Evolutionary conservation across 495 filamentous ascomycete genomes (phyloP).

Genomic region (Halenospora varia): DNA sequence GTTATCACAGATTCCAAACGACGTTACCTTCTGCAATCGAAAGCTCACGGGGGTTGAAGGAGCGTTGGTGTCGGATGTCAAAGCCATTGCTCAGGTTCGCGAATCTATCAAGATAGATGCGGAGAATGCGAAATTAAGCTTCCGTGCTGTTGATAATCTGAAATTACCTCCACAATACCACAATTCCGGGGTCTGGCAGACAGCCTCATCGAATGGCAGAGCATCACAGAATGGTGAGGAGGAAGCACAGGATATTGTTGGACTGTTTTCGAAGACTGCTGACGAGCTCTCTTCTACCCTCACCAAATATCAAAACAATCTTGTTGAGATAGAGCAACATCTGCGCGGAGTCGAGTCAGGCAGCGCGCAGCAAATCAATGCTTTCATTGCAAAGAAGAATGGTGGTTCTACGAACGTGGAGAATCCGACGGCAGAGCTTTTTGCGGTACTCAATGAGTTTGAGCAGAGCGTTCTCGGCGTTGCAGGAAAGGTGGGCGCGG

Average conservation of each 20-base stretch:
- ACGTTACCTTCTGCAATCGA: slow-evolving; percentile 68
- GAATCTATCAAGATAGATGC: slow-evolving; percentile 61
- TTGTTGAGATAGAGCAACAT: slow-evolving; percentile 81
- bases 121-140: slow-evolving; percentile 66
- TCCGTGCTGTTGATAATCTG: slow-evolving; percentile 71
- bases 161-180: slow-evolving; percentile 74
- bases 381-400: slow-evolving; percentile 54
- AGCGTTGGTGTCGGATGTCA: slow-evolving; percentile 67
- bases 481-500: slow-evolving; percentile 62
- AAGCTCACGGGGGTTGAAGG: slow-evolving; percentile 71
- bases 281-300: slow-evolving; percentile 68
- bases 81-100: slow-evolving; percentile 63
- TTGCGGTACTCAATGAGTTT: slow-evolving; percentile 68
- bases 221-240: slow-evolving; percentile 43
- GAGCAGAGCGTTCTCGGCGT: slow-evolving; percentile 75
- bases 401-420: slow-evolving; percentile 44
- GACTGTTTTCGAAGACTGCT: slow-evolving; percentile 69
- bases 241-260: slow-evolving; percentile 61
- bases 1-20: slow-evolving; percentile 61
- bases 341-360: slow-evolving; percentile 69
- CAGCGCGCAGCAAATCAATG: slow-evolving; percentile 65
- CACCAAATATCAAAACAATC: slow-evolving; percentile 58
- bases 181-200: slow-evolving; percentile 51
- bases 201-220: slow-evolving; percentile 26
- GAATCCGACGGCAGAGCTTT: slow-evolving; percentile 53